Conservation (phyloP, 345 rosid genomes). For the Abelmoschus esculentus region DNA sequence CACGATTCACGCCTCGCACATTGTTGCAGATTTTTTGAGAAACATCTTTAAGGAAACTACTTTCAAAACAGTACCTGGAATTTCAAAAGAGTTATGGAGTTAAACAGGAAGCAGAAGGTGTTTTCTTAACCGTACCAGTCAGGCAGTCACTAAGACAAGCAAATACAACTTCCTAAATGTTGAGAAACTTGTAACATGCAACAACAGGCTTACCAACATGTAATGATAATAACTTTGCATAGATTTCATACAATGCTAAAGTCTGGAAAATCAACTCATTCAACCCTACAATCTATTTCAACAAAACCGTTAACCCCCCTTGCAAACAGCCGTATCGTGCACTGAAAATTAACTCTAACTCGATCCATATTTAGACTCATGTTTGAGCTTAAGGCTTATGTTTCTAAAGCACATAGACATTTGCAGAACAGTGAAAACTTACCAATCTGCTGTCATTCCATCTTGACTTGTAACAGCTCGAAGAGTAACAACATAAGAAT, state of each 20-base stretch:
- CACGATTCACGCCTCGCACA: slow-evolving; percentile 90
- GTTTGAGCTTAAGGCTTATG: background rate
- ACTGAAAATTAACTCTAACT: background rate
- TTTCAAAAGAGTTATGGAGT: background rate
- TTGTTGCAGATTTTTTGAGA: slow-evolving; percentile 82
- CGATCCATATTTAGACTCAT: background rate
- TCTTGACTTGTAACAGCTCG: slow-evolving; percentile 99
- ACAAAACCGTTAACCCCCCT: background rate
- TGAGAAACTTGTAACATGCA: no score
- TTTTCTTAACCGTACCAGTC: no score
- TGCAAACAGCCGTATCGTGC: background rate
- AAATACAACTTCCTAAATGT: no score
- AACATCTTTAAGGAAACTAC: slow-evolving; percentile 81
- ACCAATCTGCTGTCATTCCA: slow-evolving; percentile 99
- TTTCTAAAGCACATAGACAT: background rate
- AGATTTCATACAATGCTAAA: background rate
- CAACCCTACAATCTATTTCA: background rate
- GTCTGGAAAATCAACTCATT: background rate
- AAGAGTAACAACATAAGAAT: slow-evolving; percentile 97
- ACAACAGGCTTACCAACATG: background rate
- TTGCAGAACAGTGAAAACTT: slow-evolving; percentile 12
- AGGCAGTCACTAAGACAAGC: no score
- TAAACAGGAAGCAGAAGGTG: no score
- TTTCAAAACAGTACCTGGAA: slow-evolving; percentile 89
- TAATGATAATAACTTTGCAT: background rate